Percentiles rank a stretch among this genome's conserved stretches.
These are phyloP conservation scores for Fraxinus angustifolia DNA, from an alignment of 305 asterid genomes.

Conservation along the genomic window DNA sequence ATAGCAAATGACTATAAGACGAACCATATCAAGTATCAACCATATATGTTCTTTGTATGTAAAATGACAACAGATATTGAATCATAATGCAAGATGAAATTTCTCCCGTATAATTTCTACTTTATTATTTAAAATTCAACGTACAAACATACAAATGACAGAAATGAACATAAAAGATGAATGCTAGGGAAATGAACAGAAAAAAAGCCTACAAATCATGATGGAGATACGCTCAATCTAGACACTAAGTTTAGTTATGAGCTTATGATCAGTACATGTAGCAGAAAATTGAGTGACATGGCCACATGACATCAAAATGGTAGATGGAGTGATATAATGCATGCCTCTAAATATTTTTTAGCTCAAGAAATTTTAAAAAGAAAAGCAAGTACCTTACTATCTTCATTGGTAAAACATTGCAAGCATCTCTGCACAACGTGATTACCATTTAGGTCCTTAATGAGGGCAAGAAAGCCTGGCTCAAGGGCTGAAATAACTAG, in stretches of 20 bases:
- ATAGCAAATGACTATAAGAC: neutral
- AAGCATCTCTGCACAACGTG: conserved; percentile 85
- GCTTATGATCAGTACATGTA: neutral
- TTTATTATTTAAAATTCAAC: neutral
- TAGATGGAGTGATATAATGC: neutral
- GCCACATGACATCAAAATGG: neutral
- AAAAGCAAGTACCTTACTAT: conserved; percentile 52
- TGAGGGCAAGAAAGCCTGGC: conserved; percentile 76
- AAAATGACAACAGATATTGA: conserved; percentile 8
- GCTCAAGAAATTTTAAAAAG: conserved; percentile 14
- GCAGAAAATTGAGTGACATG: neutral
- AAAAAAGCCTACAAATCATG: neutral
- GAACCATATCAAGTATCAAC: neutral
- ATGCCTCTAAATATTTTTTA: neutral
- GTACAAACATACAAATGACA: neutral
- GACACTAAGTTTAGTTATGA: neutral
- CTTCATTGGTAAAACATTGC: conserved; percentile 61
- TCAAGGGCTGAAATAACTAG: conserved; percentile 65
- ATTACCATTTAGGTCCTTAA: conserved; percentile 79
- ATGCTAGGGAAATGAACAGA: neutral
- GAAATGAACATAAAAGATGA: neutral
- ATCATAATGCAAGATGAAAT: conserved; percentile 6
- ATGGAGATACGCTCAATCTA: neutral
- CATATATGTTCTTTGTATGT: neutral
- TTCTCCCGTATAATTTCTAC: conserved; percentile 5